Evolutionary conservation across 2,329 filamentous ascomycete genomes (phyloP), one percentile per base, ranked within the genome.

Genomic region (Paecilomyces niveus): DNA sequence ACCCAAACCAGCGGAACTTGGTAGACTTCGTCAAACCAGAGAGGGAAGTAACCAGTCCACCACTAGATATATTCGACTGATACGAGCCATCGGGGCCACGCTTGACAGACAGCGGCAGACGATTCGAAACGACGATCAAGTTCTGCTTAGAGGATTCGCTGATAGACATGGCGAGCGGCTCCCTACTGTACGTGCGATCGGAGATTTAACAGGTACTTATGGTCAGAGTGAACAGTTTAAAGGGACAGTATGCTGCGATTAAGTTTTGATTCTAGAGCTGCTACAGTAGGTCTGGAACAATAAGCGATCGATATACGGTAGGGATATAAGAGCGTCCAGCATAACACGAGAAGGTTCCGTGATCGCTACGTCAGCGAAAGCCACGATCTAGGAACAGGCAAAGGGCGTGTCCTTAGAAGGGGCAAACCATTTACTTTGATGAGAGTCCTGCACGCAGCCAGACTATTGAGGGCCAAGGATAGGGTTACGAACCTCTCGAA

Each of bases 1-100:
- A 97, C 62, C 92, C 93, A 75, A 96, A 97, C 92, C 93, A 97
- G 70, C 90, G 89, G 74, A 96, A 96, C 65, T 86, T 89, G 21
- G 90, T 95, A 3, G 89, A 88, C 76, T 96, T 96, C 68, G 89
- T 88, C 55, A 97, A 78, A 24, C 92, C 92, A 58, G 90, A 93
- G 57, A 97, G 80, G 22, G 92, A 92, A 29, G 90, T 96, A 67
- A 97, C 92, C 22, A 97, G 84, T 11, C 92, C 92, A 58, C 92
- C 92, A 10, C 92, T 96, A 52, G 92, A 96, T 83, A 95, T 90
- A 68, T 86, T 89, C 73, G 95, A 93, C 67, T 85, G 81, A 76
- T 93, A 97, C 66, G 85, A 85, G 65, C 89, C 90, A 79, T 92
- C 89, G 57, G 94, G 89, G 55, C 85, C 85, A 63, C 88, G 86